Conservation (phyloP, 2,329 filamentous ascomycete genomes). For the Ophiostoma perfectum region DNA sequence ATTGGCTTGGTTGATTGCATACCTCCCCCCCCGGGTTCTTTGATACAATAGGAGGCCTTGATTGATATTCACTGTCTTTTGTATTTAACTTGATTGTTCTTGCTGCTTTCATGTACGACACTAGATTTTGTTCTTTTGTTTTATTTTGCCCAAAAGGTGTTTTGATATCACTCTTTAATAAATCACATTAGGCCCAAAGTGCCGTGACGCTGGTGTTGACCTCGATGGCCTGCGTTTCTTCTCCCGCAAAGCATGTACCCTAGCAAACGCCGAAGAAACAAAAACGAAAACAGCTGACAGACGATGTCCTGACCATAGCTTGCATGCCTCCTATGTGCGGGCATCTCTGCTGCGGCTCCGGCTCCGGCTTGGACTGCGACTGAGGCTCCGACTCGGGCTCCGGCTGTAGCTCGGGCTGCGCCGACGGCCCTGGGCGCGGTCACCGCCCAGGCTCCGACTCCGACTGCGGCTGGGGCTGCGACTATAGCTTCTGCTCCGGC, state of each 20-base stretch:
- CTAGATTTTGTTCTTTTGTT: background rate
- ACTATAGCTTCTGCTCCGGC: conserved; percentile 12
- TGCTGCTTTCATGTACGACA: too few relatives aligned
- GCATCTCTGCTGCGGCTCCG: conserved; percentile 14
- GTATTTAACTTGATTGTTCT: background rate
- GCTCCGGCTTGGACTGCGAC: conserved; percentile 11
- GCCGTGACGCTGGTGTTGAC: too few relatives aligned
- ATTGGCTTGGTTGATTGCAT: background rate
- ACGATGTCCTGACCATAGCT: background rate
- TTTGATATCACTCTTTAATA: too few relatives aligned
- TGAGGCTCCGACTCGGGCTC: conserved; percentile 16
- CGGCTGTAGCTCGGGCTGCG: background rate
- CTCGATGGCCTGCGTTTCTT: too few relatives aligned
- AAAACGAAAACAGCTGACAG: too few relatives aligned
- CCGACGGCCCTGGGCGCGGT: too few relatives aligned
- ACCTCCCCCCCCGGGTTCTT: background rate
- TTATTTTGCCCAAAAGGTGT: too few relatives aligned
- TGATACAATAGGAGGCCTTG: background rate
- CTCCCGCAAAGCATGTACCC: too few relatives aligned
- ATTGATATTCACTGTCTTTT: background rate
- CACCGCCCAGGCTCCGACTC: background rate
- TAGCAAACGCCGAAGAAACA: too few relatives aligned
- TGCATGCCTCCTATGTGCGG: too few relatives aligned
- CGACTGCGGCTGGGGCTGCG: conserved; percentile 15
- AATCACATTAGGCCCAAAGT: too few relatives aligned